Evolutionary conservation across 306 rosid species (phyloP).

Genomic region (Arachis stenosperma): DNA sequence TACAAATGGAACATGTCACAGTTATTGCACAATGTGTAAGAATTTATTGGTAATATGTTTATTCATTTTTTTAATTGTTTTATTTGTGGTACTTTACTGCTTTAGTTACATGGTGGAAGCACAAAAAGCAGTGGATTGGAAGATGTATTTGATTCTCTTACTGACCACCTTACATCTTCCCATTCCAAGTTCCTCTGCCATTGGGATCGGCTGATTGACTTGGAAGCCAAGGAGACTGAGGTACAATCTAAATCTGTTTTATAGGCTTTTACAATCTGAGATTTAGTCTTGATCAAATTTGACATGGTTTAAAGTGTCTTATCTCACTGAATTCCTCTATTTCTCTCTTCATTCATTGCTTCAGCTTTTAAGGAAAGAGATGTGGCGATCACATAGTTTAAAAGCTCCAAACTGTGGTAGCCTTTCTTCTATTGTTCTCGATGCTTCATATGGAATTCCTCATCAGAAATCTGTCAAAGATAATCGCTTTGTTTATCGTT

Average conservation of each 20-base stretch:
- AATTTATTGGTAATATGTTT: slow-evolving; percentile 13
- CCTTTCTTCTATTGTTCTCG: slow-evolving; percentile 78
- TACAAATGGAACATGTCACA: slow-evolving; percentile 20
- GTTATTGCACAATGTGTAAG: slow-evolving; percentile 21
- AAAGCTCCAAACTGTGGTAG: slow-evolving; percentile 51
- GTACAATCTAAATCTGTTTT: slow-evolving; percentile 37
- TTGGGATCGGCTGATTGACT: slow-evolving; percentile 89
- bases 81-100: slow-evolving; percentile 20
- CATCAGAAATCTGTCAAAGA: slow-evolving; percentile 52
- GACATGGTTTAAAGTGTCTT: slow-evolving; percentile 9
- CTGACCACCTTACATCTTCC: slow-evolving; percentile 61
- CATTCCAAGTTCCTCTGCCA: slow-evolving; percentile 71
- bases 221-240: slow-evolving; percentile 88
- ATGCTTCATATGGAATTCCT: slow-evolving; percentile 58
- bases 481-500: slow-evolving; percentile 65
- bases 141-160: slow-evolving; percentile 64
- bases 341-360: slow-evolving; percentile 23
- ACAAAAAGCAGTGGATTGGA: slow-evolving; percentile 73
- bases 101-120: slow-evolving; percentile 79
- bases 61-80: slow-evolving; percentile 24
- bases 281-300: slow-evolving; percentile 23
- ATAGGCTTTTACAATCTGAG: slow-evolving; percentile 36
- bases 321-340: background rate
- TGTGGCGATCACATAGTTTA: slow-evolving; percentile 62
- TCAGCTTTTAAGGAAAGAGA: slow-evolving; percentile 71